These are phyloP conservation scores for Raddia distichophylla DNA, from an alignment of 176 grass and related monocot genomes.

Conservation along the genomic window DNA sequence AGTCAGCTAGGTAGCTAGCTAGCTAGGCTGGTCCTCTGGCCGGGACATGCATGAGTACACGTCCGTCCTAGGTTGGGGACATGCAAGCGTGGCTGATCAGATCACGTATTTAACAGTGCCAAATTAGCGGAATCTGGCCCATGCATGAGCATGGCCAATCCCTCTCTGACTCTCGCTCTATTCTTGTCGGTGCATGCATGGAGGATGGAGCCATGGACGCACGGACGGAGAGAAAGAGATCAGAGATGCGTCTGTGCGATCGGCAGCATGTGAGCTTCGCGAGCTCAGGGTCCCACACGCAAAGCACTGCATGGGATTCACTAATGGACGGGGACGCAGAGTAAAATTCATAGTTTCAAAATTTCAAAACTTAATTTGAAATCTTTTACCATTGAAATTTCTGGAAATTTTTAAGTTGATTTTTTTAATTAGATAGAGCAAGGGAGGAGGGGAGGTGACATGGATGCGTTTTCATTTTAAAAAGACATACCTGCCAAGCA, in stretches of 20 bases:
- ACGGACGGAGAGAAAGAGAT: no score
- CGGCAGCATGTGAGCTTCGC: not conserved
- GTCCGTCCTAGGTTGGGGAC: slow-evolving; percentile 11
- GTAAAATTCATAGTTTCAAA: no score
- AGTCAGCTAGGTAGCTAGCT: not conserved
- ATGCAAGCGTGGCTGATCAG: not conserved
- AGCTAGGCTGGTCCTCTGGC: not conserved
- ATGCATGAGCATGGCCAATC: not conserved
- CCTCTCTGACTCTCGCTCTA: not conserved
- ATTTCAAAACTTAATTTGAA: no score
- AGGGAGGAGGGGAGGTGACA: no score
- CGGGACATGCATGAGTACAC: not conserved
- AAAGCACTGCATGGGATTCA: not conserved
- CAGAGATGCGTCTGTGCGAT: not conserved
- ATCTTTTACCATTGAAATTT: no score
- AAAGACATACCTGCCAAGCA: no score
- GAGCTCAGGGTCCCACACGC: not conserved
- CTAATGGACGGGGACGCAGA: no score
- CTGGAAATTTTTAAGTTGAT: no score
- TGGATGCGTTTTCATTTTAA: no score
- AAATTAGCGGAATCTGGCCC: not conserved
- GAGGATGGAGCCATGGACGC: no score
- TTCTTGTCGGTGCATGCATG: not conserved
- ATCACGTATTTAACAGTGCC: not conserved
- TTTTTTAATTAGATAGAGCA: no score